phyloP scores from a whole-genome alignment of 129 eudicot species.

The Escallonia herrerae region DNA sequence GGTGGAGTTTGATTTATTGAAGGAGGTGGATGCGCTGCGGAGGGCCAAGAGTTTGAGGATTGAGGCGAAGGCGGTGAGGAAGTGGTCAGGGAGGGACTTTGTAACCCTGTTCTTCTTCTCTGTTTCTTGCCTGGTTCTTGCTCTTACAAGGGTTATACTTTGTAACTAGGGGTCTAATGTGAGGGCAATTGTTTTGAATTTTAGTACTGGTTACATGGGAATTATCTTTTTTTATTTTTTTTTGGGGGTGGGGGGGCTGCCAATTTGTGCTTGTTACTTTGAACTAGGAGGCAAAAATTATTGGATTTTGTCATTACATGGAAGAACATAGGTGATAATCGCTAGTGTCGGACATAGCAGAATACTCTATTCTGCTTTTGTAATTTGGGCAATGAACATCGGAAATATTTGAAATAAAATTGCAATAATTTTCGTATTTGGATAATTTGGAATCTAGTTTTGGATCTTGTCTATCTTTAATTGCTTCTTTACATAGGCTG shows the following conservation, averaged over 20 bases:
- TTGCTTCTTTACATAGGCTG: too few relatives aligned
- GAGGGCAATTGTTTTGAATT: neutral
- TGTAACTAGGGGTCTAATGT: constrained; percentile 32
- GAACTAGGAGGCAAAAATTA: constrained; percentile 14
- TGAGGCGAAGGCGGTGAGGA: constrained; percentile 51
- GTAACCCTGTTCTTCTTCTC: constrained; percentile 62
- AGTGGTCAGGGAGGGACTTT: constrained; percentile 77
- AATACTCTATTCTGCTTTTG: constrained; percentile 23
- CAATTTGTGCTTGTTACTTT: neutral
- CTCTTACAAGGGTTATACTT: constrained; percentile 59
- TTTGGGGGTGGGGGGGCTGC: neutral
- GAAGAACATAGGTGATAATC: constrained; percentile 4
- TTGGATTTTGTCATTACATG: constrained; percentile 18
- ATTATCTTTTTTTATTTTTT: neutral
- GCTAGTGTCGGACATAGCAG: constrained; percentile 1
- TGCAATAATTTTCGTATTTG: neutral
- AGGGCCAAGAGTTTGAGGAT: constrained; percentile 82
- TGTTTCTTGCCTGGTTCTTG: constrained; percentile 68
- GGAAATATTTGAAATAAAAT: neutral
- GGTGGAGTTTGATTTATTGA: constrained; percentile 80
- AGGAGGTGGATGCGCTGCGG: constrained; percentile 81
- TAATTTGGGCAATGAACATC: neutral
- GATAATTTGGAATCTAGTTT: too few relatives aligned
- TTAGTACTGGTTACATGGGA: neutral
- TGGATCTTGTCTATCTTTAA: too few relatives aligned